phyloP scores from a whole-genome alignment of 78 protist genomes.

The Chrysochromulina tobinii region DNA sequence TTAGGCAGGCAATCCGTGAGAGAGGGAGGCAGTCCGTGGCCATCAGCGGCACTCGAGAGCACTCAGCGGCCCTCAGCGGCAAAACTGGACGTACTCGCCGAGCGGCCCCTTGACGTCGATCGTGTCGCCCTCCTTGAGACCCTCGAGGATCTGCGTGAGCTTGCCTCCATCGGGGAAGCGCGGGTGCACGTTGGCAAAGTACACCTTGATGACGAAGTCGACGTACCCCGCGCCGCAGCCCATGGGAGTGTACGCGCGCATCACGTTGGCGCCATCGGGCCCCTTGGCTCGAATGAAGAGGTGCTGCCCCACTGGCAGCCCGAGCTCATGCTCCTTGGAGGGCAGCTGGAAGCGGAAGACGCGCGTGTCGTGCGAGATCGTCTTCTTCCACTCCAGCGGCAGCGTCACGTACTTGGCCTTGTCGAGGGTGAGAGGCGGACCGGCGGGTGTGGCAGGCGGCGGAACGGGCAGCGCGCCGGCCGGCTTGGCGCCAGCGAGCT shows the following conservation, averaged over 20 bases:
- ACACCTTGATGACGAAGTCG: slow-evolving; percentile 74
- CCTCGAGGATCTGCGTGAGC: slow-evolving; percentile 19
- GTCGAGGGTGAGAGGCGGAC: neutral
- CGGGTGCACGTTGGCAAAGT: slow-evolving; percentile 48
- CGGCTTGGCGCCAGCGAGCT: neutral
- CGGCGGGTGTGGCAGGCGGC: neutral
- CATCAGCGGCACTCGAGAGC: too few relatives aligned
- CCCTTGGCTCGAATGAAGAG: neutral
- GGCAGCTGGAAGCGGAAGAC: slow-evolving; percentile 37
- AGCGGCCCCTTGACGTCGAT: slow-evolving; percentile 72
- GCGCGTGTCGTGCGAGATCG: slow-evolving; percentile 1
- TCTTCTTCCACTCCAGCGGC: neutral
- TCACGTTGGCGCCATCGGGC: neutral
- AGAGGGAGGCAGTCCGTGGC: too few relatives aligned
- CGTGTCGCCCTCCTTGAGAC: slow-evolving; percentile 51
- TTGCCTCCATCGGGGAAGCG: slow-evolving; percentile 5
- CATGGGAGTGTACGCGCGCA: slow-evolving; percentile 80
- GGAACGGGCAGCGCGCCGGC: neutral
- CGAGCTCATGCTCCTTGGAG: slow-evolving; percentile 9
- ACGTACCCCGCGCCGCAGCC: slow-evolving; percentile 66
- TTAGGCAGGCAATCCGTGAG: too few relatives aligned
- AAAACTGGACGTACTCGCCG: neutral
- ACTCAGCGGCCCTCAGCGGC: too few relatives aligned
- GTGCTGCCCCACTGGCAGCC: slow-evolving; percentile 39
- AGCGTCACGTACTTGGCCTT: neutral